phyloP scores from a whole-genome alignment of 345 rosid species.

The Eucalyptus virginea region DNA sequence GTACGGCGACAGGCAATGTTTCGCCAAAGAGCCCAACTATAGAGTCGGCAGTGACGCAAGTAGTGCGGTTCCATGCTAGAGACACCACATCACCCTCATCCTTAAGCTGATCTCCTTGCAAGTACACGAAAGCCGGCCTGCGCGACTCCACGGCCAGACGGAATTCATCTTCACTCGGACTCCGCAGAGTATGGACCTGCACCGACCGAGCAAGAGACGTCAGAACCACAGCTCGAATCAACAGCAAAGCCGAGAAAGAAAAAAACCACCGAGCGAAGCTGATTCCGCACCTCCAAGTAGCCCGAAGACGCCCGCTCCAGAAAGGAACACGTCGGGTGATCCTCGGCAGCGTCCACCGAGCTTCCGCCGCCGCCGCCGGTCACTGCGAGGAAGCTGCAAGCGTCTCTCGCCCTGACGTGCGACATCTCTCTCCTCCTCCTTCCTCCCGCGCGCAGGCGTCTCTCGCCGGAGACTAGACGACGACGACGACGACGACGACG shows the following conservation, averaged over 20 bases:
- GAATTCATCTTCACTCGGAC: conserved; percentile 25
- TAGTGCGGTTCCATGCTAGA: conserved; percentile 6
- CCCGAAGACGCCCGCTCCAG: conserved; percentile 24
- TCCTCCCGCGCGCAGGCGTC: neutral
- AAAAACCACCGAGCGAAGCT: neutral
- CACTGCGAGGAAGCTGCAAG: conserved; percentile 25
- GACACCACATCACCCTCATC: conserved; percentile 11
- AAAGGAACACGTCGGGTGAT: conserved; percentile 8
- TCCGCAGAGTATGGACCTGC: conserved; percentile 25
- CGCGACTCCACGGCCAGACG: conserved; percentile 12
- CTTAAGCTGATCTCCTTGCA: conserved; percentile 24
- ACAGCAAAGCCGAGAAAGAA: neutral
- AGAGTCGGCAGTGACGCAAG: conserved; percentile 5
- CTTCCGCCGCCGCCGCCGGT: neutral
- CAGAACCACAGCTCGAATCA: neutral
- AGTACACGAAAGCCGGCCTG: conserved; percentile 25
- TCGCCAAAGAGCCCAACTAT: conserved; percentile 16
- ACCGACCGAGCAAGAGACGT: neutral
- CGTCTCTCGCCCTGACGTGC: neutral
- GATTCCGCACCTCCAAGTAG: conserved; percentile 13
- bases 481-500: neutral
- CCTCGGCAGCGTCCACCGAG: neutral
- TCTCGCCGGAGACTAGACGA: neutral
- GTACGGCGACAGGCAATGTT: conserved; percentile 12
- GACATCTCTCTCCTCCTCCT: neutral